Base-by-base conservation (phyloP, 331 rosid species). In the Pyracantha coccinea region DNA sequence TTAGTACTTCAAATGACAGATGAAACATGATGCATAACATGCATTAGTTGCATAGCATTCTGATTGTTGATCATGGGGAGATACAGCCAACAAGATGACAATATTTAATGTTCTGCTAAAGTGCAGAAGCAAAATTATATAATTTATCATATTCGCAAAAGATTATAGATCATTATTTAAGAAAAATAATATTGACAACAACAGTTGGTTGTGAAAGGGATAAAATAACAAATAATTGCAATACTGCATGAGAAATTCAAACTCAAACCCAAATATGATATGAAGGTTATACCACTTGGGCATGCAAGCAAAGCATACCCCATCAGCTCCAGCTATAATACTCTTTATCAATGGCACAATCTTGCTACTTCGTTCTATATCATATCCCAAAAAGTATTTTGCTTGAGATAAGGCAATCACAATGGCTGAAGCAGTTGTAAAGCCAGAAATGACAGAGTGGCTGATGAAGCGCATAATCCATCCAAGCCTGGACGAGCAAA, bases 361-460 rank as follows among this genome's bases (percentile, higher is more conserved):
- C 89, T 85, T 82, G 93, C 97, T 94, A 86, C 97, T 94, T 70
- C 68, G 83, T 21, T 31, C 89, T 59, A 94, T 19, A 55, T 79
- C 77, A 71, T 94, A 94, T 65, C 99, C 99, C 85, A 94, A 82
- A 78, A 94, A 92, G 81, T 92, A 94, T 67, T 94, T 94, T 31
- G 84, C 92, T 81, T 94, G 99, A 77, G 99, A 94, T 83, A 92
- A 85, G 59, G 91, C 99, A 87, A 94, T 94, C 81, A 92, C 96
- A 74, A 94, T 80, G 78, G 99, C 99, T 63, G 99, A 94, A 77
- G 99, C 89, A 68, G 90, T 80, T 28, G 99, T 94, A 85, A 94
- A 94, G 79, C 99, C 99, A 87, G 99, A 94, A 61, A 94, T 94
- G 84, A 94, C 99, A 14, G 99, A 90, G 91, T 94, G 99, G 82